These are phyloP conservation scores for thale cress (Arabidopsis thaliana) DNA, from an alignment of 345 rosid genomes.

Conservation along the genomic window TAIR10.1 NC_003075.7:7710001-7710500, in stretches of 20 bases:
- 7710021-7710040: slow-evolving; percentile 44
- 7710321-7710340: slow-evolving; percentile 50
- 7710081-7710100: slow-evolving; percentile 50
- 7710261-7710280: slow-evolving; percentile 45
- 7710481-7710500: slow-evolving; percentile 41
- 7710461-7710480: slow-evolving; percentile 47
- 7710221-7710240: slow-evolving; percentile 31
- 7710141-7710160: slow-evolving; percentile 51
- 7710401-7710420: slow-evolving; percentile 44
- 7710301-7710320: slow-evolving; percentile 35
- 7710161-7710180: slow-evolving; percentile 51
- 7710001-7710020: slow-evolving; percentile 41
- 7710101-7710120: slow-evolving; percentile 49
- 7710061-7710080: slow-evolving; percentile 48
- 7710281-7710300: slow-evolving; percentile 47
- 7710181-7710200: slow-evolving; percentile 45
- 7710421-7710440: slow-evolving; percentile 52
- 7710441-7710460: slow-evolving; percentile 47
- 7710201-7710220: slow-evolving; percentile 43
- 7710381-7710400: slow-evolving; percentile 50
- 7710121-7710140: slow-evolving; percentile 34
- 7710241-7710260: slow-evolving; percentile 23
- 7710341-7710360: slow-evolving; percentile 48
- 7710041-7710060: slow-evolving; percentile 51
- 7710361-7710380: slow-evolving; percentile 48